phyloP scores from a whole-genome alignment of 116 monocot genomes.

The Posidonia oceanica region DNA sequence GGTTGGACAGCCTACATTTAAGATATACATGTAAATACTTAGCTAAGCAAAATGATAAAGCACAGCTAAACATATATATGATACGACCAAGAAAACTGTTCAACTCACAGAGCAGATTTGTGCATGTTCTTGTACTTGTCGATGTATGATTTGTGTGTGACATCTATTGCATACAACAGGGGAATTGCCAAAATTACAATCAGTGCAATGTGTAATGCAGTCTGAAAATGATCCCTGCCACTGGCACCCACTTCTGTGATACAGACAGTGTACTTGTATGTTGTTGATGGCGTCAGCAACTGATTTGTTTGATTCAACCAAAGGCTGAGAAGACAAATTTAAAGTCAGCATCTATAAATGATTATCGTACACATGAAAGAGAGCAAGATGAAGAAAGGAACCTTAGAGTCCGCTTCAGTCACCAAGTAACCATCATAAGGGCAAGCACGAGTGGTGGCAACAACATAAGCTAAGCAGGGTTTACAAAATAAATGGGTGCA shows the following conservation, averaged over 20 bases:
- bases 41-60: neutral
- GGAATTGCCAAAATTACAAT: constrained; percentile 81
- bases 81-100: neutral
- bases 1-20: constrained; percentile 60
- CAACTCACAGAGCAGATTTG: constrained; percentile 83
- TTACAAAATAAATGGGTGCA: constrained; percentile 97
- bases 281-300: constrained; percentile 76
- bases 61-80: neutral
- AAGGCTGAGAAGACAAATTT: constrained; percentile 33
- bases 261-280: constrained; percentile 79
- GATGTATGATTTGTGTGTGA: constrained; percentile 80
- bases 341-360: neutral
- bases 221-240: constrained; percentile 87
- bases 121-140: constrained; percentile 95
- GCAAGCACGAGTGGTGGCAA: constrained; percentile 77
- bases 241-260: constrained; percentile 75
- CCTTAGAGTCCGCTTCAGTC: constrained; percentile 89
- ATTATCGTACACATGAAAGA: neutral
- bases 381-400: constrained; percentile 7
- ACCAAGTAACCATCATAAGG: constrained; percentile 98
- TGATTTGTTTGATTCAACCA: constrained; percentile 57
- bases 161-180: constrained; percentile 92
- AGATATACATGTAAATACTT: neutral
- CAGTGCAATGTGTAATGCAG: constrained; percentile 56
- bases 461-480: constrained; percentile 86